Conservation (phyloP, 2,329 filamentous ascomycete genomes). For the Scedosporium minutisporum region DNA sequence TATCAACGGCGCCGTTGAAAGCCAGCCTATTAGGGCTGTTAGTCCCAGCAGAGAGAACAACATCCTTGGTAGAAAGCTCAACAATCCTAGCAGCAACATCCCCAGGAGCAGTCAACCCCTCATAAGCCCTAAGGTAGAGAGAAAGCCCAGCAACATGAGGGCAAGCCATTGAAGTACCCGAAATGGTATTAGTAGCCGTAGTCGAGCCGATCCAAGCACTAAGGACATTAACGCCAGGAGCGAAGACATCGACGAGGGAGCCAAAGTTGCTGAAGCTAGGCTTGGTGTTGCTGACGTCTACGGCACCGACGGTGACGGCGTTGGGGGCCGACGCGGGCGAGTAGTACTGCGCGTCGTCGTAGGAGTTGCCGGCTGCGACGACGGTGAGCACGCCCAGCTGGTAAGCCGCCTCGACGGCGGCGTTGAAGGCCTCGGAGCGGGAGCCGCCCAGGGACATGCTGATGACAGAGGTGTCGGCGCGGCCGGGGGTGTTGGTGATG, state of each 20-base stretch:
- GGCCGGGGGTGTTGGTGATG: conserved; percentile 27
- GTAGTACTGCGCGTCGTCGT: conserved; percentile 23
- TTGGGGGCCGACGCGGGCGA: conserved; percentile 38
- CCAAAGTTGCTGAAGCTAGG: conserved; percentile 43
- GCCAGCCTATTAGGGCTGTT: conserved; percentile 42
- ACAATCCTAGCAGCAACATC: conserved; percentile 38
- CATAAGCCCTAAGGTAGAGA: conserved; percentile 32
- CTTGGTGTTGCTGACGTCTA: conserved; percentile 25
- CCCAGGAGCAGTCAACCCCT: conserved; percentile 28
- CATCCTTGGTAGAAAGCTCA: conserved; percentile 28
- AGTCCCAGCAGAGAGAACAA: conserved; percentile 28
- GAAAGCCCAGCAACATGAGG: conserved; percentile 53
- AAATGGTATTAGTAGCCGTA: conserved; percentile 34
- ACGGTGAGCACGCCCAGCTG: conserved; percentile 38
- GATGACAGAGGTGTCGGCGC: conserved; percentile 34
- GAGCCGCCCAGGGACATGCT: conserved; percentile 46
- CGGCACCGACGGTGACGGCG: conserved; percentile 45
- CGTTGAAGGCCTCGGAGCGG: conserved; percentile 36
- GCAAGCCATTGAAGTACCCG: conserved; percentile 53
- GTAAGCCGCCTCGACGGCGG: conserved; percentile 36
- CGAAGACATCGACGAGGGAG: conserved; percentile 36
- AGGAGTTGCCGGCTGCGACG: conserved; percentile 45
- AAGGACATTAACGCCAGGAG: conserved; percentile 35
- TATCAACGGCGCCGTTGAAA: conserved; percentile 36
- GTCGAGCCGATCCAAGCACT: conserved; percentile 35